A percentile compares a stretch with the other conserved stretches of the same genome.
These are phyloP conservation scores for Suillus variegatus DNA, from an alignment of 768 basidiomycete species.

Conservation along the genomic window DNA sequence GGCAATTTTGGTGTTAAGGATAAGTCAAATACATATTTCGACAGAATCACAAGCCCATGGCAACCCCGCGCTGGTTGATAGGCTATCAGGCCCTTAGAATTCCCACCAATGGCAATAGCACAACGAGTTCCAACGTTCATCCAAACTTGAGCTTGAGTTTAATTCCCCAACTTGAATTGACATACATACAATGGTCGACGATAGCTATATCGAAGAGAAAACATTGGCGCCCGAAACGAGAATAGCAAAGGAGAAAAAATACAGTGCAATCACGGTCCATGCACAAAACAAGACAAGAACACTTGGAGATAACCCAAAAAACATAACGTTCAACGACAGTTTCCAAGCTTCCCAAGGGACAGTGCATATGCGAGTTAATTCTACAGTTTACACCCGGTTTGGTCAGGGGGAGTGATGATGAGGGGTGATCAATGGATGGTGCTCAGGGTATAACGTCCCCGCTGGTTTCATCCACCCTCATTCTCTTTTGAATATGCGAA, in stretches of 20 bases:
- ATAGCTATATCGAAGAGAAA: constrained; percentile 15
- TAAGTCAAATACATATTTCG: constrained; percentile 7
- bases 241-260: constrained; percentile 21
- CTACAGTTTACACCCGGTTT: constrained; percentile 31
- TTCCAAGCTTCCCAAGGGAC: constrained; percentile 32
- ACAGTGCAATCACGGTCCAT: constrained; percentile 40
- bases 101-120: not conserved
- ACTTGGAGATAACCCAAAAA: constrained; percentile 31
- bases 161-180: constrained; percentile 19
- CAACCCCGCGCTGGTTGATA: not conserved
- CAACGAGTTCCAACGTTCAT: not conserved
- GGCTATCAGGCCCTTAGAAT: not conserved
- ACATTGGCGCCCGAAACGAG: constrained; percentile 17
- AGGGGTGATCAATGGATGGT: constrained; percentile 18
- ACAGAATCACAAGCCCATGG: constrained; percentile 1
- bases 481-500: constrained; percentile 64
- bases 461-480: constrained; percentile 61
- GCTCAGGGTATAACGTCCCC: constrained; percentile 56
- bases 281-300: constrained; percentile 23
- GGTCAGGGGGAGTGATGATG: constrained; percentile 15
- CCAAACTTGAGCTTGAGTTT: not conserved
- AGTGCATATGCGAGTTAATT: constrained; percentile 27
- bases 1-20: constrained; percentile 22
- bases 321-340: constrained; percentile 32
- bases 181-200: constrained; percentile 36